Base-by-base conservation (phyloP, 2,329 filamentous ascomycete genomes). In the Colletotrichum acutatum region DNA sequence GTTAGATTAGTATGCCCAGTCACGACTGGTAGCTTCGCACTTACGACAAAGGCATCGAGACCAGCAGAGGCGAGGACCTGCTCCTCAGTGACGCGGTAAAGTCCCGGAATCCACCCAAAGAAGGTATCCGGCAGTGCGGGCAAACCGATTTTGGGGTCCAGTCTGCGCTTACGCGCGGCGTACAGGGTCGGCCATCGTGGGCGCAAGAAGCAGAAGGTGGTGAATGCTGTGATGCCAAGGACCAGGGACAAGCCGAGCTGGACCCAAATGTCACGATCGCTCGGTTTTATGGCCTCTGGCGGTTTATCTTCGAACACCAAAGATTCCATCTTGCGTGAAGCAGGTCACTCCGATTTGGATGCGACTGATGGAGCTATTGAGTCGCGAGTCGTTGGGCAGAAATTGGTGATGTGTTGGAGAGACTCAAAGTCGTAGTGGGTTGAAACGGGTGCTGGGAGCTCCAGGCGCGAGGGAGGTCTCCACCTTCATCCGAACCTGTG, bases 181-280 rank as follows among this genome's bases (percentile, higher is more conserved):
- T 98, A 99, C 1, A 99, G 89, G 26, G 92, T 89, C 61, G 94
- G 93, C 97, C 97, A 99, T 90, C 95, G 91, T 76, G 95, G 95
- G 61, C 97, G 93, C 30, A 99, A 86, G 60, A 95, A 86, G 80
- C 94, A 97, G 77, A 97, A 97, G 24, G 90, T 86, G 37, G 95
- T 74, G 78, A 97, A 94, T 37, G 94, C 93, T 6, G 88, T 86
- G 56, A 93, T 75, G 37, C 94, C 95, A 46, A 97, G 85, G 5
- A 88, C 84, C 54, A 94, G 80, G 8, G 94, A 96, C 77, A 97
- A 86, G 72, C 91, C 88, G 64, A 95, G 88, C 84, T 97, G 94
- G 67, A 92, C 89, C 74, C 84, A 81, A 53, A 88, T 82, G 80
- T 69, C 62, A n/a, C 61, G 70, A 30, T 78, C 71, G 59, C 74